These are phyloP conservation scores for Wallacemonas sp. DNA, from an alignment of 208 protist species.

Conservation along the genomic window DNA sequence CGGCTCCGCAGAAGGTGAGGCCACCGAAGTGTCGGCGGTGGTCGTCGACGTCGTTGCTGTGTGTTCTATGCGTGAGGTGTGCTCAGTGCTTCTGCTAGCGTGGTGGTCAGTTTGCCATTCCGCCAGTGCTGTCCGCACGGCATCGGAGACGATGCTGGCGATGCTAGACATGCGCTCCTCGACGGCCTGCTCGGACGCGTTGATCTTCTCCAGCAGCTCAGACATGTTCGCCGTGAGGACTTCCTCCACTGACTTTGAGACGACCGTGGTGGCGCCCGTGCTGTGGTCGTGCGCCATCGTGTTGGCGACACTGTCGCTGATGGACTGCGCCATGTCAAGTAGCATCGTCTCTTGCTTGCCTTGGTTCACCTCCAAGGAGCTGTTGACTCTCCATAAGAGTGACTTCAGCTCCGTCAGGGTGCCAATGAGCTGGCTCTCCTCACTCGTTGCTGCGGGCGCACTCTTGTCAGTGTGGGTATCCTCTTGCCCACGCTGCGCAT, in stretches of 20 bases:
- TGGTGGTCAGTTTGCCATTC: background rate
- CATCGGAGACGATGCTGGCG: slow-evolving; percentile 4
- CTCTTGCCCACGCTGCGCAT: slow-evolving; percentile 25
- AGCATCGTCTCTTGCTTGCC: slow-evolving; percentile 46
- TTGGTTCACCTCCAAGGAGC: slow-evolving; percentile 26
- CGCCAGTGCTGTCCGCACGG: background rate
- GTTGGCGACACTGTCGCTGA: slow-evolving; percentile 58
- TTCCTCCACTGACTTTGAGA: slow-evolving; percentile 50
- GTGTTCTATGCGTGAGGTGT: too few species aligned
- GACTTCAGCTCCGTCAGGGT: slow-evolving; percentile 39
- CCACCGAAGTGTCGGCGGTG: background rate
- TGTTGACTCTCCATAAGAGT: slow-evolving; percentile 16
- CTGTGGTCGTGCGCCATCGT: background rate
- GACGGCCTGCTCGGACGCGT: slow-evolving; percentile 23
- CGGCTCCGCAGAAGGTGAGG: background rate
- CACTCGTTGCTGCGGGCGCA: background rate
- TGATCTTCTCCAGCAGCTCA: slow-evolving; percentile 28
- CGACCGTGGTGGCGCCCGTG: slow-evolving; percentile 8
- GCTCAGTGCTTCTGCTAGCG: too few species aligned
- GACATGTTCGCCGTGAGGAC: slow-evolving; percentile 48
- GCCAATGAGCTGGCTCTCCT: slow-evolving; percentile 12
- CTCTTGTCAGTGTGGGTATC: slow-evolving; percentile 5
- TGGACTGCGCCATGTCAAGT: slow-evolving; percentile 55
- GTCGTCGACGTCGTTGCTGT: background rate
- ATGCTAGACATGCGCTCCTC: slow-evolving; percentile 18